These are phyloP conservation scores for Haplosporangium gracile DNA, from an alignment of 192 early-diverging fungal genomes.

Conservation along the genomic window DNA sequence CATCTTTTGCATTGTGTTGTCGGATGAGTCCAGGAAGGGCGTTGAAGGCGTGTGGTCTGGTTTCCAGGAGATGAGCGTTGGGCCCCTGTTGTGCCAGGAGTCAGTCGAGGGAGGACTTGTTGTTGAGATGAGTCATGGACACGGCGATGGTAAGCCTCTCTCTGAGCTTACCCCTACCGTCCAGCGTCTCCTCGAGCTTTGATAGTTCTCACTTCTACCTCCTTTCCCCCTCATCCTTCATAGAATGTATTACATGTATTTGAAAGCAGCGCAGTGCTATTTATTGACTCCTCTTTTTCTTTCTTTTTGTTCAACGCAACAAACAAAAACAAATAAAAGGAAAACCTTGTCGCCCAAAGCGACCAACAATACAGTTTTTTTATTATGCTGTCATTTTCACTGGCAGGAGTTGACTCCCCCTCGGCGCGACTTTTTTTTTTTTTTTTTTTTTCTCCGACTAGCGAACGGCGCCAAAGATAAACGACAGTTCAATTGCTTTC, in stretches of 20 bases:
- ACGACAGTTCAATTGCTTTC: background rate
- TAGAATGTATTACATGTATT: background rate
- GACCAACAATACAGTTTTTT: constrained; percentile 13
- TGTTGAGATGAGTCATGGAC: constrained; percentile 42
- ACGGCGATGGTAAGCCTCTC: constrained; percentile 1
- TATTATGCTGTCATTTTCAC: background rate
- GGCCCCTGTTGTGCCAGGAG: constrained; percentile 82
- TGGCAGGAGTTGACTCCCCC: background rate
- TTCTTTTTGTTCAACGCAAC: background rate
- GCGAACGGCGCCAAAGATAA: background rate
- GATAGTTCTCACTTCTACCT: background rate
- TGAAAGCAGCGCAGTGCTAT: background rate
- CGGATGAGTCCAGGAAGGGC: constrained; percentile 58
- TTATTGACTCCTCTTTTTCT: background rate
- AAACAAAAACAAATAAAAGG: background rate
- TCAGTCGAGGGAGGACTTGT: constrained; percentile 68
- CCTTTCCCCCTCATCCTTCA: too few relatives aligned
- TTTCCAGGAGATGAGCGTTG: constrained; percentile 86
- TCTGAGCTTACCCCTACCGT: background rate
- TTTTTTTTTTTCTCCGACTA: background rate
- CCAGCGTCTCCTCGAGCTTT: constrained; percentile 12
- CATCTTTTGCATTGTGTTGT: constrained; percentile 89
- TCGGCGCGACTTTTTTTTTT: background rate
- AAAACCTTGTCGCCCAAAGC: constrained; percentile 29
- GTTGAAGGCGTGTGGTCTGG: constrained; percentile 73